Base-by-base conservation (phyloP, 768 basidiomycete species). In the Naganishia kalamii region DNA sequence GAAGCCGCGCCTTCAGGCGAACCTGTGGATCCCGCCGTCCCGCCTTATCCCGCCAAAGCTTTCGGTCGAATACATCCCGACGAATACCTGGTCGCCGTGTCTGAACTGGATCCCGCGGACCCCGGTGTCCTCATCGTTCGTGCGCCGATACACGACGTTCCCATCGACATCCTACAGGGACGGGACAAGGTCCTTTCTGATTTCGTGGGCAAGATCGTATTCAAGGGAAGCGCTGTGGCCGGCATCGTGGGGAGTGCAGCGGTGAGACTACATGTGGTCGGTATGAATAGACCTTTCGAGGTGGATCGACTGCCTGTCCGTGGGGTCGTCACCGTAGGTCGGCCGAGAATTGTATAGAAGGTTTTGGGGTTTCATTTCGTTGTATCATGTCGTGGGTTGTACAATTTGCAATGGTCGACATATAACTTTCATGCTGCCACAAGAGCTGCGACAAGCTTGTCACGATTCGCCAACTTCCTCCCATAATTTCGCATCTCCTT, bases 21-120 rank as follows among this genome's bases (percentile, higher is more conserved):
- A 88, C 23, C 27, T 11, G 52, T 81, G 75, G 84, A 90, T 84
- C 37, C 83, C 79, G 46, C 90, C 74, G 74, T 89, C 85, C 41
- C 89, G 43, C 60, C 70, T n/a, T 71, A 70, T 47, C 75, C 81
- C 35, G 77, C 80, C 77, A 46, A 30, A 63, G 68, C 69, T 19
- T 70, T 71, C 46, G 69, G 67, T 48, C 63, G 68, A 29, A 82
- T 87, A 33, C 72, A 90, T 86, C 82, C 62, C 83, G 85, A 61
- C 86, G 84, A 50, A 75, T 79, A n/a, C 83, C 84, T 72, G 79
- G 78, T 2, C 75, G 35, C 75, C 79, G 84, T 68, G 2, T 71
- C 72, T 4, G 21, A 37, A 3, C 63, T 48, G 3, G 65, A 65
- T 3, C 52, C 49, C 3, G 47, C 29, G 1, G 69, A 72, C 59